Percentiles rank a stretch among this genome's conserved stretches.
phyloP scores from a whole-genome alignment of 495 filamentous ascomycete species.

The Pseudotulostoma volvatum region DNA sequence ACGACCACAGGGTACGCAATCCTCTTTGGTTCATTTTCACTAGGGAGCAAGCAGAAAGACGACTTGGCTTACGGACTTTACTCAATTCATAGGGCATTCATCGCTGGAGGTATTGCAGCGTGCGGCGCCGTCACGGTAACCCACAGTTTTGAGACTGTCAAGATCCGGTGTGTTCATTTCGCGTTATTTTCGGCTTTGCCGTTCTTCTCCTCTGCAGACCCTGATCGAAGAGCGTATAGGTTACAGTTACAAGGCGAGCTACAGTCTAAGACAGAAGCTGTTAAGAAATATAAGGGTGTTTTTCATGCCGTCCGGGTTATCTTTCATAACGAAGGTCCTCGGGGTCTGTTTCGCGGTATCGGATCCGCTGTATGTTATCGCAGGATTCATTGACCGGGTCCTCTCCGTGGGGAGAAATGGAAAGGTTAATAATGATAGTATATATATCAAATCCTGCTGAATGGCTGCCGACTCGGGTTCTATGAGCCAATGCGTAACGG shows the following conservation, averaged over 20 bases:
- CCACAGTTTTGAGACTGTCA: slow-evolving; percentile 96
- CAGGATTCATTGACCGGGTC: not conserved
- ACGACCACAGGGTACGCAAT: slow-evolving; percentile 33
- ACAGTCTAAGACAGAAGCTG: slow-evolving; percentile 65
- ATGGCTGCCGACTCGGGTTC: slow-evolving; percentile 91
- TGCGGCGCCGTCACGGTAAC: slow-evolving; percentile 96
- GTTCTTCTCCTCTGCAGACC: slow-evolving; percentile 1
- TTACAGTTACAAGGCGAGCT: slow-evolving; percentile 96
- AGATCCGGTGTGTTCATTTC: slow-evolving; percentile 58
- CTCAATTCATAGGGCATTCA: slow-evolving; percentile 42
- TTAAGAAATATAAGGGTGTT: slow-evolving; percentile 80
- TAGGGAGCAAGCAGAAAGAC: not conserved
- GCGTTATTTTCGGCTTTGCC: not conserved
- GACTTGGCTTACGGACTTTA: slow-evolving; percentile 5
- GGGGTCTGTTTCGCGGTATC: slow-evolving; percentile 76
- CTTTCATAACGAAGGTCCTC: slow-evolving; percentile 73
- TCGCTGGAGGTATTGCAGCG: slow-evolving; percentile 89
- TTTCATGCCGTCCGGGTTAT: slow-evolving; percentile 86
- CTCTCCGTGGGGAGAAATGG: not conserved
- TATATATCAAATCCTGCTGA: slow-evolving; percentile 91
- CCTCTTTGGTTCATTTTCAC: not conserved
- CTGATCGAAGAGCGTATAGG: slow-evolving; percentile 22
- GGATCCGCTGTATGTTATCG: slow-evolving; percentile 52
- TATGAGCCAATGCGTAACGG: slow-evolving; percentile 80
- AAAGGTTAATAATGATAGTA: slow-evolving; percentile 35